Percentiles rank a stretch among this genome's conserved stretches.
Conservation (phyloP, 129 eudicot genomes). For the Artemisia annua region DNA sequence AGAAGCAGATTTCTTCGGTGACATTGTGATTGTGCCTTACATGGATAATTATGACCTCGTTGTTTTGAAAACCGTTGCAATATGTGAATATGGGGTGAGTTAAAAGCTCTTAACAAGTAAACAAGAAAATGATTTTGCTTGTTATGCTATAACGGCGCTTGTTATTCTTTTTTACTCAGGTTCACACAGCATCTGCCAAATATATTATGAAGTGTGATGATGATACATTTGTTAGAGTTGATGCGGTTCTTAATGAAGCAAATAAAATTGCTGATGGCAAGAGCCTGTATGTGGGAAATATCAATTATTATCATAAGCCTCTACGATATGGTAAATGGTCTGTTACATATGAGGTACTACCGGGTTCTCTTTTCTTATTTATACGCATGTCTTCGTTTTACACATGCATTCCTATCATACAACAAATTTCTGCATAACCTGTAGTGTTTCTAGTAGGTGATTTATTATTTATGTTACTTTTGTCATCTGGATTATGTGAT, state of each 20-base stretch:
- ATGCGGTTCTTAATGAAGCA: constrained; percentile 64
- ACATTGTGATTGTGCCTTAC: constrained; percentile 82
- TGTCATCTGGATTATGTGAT: too few relatives aligned
- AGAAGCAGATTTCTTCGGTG: constrained; percentile 92
- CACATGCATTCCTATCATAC: background rate
- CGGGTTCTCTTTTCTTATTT: background rate
- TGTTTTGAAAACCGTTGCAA: constrained; percentile 88
- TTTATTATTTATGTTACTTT: too few relatives aligned
- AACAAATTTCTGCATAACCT: background rate
- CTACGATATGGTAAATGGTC: constrained; percentile 78
- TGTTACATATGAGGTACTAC: constrained; percentile 70
- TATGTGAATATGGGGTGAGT: constrained; percentile 90
- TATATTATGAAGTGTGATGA: constrained; percentile 97
- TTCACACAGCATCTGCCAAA: constrained; percentile 62
- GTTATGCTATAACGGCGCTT: background rate
- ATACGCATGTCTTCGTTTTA: background rate
- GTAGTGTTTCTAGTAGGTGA: background rate
- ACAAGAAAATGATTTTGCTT: background rate
- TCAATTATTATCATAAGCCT: constrained; percentile 83
- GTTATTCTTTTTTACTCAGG: constrained; percentile 41
- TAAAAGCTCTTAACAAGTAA: background rate
- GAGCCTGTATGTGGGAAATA: constrained; percentile 79
- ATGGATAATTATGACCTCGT: constrained; percentile 95
- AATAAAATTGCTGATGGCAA: constrained; percentile 42
- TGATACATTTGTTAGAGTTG: constrained; percentile 83